Conservation (phyloP, 768 basidiomycete species). For the Leccinellum luteum region DNA sequence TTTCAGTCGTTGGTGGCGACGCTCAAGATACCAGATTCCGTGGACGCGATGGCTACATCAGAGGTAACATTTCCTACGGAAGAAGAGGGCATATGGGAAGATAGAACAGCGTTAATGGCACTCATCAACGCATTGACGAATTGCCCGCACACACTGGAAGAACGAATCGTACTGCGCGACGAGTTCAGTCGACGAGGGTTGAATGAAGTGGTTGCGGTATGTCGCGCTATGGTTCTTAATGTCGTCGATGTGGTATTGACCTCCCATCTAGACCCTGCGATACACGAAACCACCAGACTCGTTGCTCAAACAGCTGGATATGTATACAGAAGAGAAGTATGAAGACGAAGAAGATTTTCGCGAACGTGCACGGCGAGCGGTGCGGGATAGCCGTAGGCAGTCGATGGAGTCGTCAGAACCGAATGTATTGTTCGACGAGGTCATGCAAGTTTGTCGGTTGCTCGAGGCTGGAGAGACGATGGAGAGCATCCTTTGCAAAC, state of each 20-base stretch:
- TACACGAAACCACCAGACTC: constrained; percentile 75
- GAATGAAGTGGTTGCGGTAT: constrained; percentile 79
- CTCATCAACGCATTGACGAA: constrained; percentile 79
- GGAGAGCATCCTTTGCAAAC: constrained; percentile 57
- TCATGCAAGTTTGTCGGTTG: constrained; percentile 58
- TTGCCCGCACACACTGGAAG: constrained; percentile 73
- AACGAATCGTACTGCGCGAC: constrained; percentile 74
- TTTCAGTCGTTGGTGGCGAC: constrained; percentile 73
- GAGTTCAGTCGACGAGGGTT: constrained; percentile 81
- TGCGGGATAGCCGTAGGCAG: constrained; percentile 25
- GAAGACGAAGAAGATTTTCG: constrained; percentile 87
- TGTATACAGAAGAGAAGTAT: constrained; percentile 85
- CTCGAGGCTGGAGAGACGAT: constrained; percentile 31
- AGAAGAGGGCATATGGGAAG: constrained; percentile 79
- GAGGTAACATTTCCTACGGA: constrained; percentile 42
- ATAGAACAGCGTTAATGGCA: constrained; percentile 69
- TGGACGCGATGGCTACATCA: constrained; percentile 30
- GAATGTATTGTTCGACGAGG: constrained; percentile 54
- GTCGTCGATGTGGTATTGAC: background rate
- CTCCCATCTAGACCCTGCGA: constrained; percentile 55
- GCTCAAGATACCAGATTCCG: constrained; percentile 52
- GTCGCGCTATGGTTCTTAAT: constrained; percentile 27
- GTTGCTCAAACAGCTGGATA: constrained; percentile 74
- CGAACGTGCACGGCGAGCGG: constrained; percentile 50
- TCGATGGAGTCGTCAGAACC: constrained; percentile 43